Percentiles rank a stretch among this genome's conserved stretches.
phyloP scores from a whole-genome alignment of 176 grass and related monocot genomes.

The Hordeum marinum region DNA sequence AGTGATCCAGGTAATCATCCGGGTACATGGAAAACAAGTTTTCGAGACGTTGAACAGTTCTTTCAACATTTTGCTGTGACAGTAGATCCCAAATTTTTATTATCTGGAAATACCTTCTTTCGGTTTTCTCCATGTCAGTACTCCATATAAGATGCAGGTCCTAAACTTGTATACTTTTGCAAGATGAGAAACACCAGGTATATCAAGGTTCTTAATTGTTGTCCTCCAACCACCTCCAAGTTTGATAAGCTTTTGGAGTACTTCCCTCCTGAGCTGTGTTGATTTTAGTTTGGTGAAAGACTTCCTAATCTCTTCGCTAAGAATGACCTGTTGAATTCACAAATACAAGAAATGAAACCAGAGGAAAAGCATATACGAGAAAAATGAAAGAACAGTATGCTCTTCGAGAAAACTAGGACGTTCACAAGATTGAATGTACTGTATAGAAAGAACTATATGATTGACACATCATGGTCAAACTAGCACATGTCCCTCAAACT shows the following conservation, averaged over 20 bases:
- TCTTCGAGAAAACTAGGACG: not conserved
- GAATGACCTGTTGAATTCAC: constrained; percentile 40
- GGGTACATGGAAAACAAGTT: constrained; percentile 77
- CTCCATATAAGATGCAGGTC: constrained; percentile 72
- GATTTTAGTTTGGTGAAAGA: constrained; percentile 62
- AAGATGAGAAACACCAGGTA: constrained; percentile 32
- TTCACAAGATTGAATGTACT: not conserved
- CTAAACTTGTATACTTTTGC: constrained; percentile 42
- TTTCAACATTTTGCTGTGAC: constrained; percentile 35
- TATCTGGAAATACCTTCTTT: constrained; percentile 47
- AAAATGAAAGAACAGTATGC: not conserved
- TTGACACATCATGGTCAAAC: not conserved
- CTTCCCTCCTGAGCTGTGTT: constrained; percentile 27
- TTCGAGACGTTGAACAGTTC: constrained; percentile 47
- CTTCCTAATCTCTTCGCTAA: constrained; percentile 70
- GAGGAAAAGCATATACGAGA: not conserved
- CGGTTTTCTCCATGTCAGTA: constrained; percentile 48
- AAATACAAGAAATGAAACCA: not conserved
- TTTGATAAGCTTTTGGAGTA: constrained; percentile 51
- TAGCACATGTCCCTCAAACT: not conserved
- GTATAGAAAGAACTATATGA: no score
- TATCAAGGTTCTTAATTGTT: constrained; percentile 3
- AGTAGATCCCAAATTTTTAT: constrained; percentile 76
- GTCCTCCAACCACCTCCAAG: constrained; percentile 68
- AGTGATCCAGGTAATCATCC: constrained; percentile 50